Base-by-base conservation (phyloP, 352 stramenopile species). In the Pythium angustatum region DNA sequence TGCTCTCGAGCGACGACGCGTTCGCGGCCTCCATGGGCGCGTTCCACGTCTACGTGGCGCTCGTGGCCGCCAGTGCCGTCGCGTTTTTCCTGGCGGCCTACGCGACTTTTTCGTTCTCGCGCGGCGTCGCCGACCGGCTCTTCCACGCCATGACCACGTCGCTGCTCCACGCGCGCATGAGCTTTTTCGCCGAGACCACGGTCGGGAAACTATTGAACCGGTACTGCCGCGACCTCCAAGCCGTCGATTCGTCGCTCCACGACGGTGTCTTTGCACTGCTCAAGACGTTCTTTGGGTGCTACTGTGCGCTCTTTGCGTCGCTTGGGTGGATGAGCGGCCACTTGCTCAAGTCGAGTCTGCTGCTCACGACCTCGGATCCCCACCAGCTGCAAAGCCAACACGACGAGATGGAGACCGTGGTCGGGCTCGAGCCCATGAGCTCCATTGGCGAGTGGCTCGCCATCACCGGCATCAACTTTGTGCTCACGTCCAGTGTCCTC, bases 311-410 rank as follows among this genome's bases (percentile, higher is more conserved):
- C 10, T 77, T 80, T 44, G 73, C 73, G 15, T 76, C 69, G 14
- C 47, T 77, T 21, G 70, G 53, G 5, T 80, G 73, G 73, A 68
- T 80, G 47, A 76, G 58, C 19, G 73, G 73, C 8, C 73, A 80
- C 41, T 38, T 76, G 1, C 45, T 80, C 36, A 77, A 80, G 47
- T 58, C 41, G n/a, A 62, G 14, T n/a, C n/a, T n/a, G n/a, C n/a
- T n/a, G n/a, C n/a, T n/a, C n/a, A n/a, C n/a, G n/a, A n/a, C n/a
- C n/a, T n/a, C n/a, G n/a, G n/a, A n/a, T n/a, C n/a, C n/a, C 3
- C 22, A 48, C n/a, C 12, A 21, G 2, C 8, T 14, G 21, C 3
- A 38, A 11, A 3, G 31, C n/a, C 24, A 63, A 24, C 28, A 54
- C 17, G 28, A n/a, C 12, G 52, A 73, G 33, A 51, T 68, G 38